Evolutionary conservation across 306 rosid genomes (phyloP), one percentile per base, ranked within the genome.

Genomic region (Dalbergia oliveri): DNA sequence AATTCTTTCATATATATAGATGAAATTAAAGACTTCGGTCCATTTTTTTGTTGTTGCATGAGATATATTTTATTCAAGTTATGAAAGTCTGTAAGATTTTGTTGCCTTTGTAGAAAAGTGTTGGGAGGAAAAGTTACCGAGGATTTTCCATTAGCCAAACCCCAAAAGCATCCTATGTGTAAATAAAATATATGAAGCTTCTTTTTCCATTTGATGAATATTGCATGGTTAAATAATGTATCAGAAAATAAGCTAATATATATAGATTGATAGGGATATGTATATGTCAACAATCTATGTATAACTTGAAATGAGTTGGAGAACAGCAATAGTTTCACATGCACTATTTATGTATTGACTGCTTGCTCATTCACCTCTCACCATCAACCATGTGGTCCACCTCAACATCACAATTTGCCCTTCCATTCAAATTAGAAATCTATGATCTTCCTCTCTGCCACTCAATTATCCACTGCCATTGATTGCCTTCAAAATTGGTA

Each of bases 371-470:
- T 78, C 77, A 75, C 76, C 83, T 72, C 84, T 82, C 86, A 58
- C 66, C 44, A 80, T 84, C 87, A 75, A 51, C 10, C 11, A 53
- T 80, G 89, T 87, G 94, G 91, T 83, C 91, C 90, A 89, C 86
- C 67, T 84, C 85, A 84, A 82, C 78, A 84, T 89, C 91, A 70
- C 85, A 64, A 72, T 47, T 50, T 50, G 31, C 63, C 79, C 53
- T 74, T 71, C 72, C 72, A 75, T 88, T 82, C 90, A 85, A 86
- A 82, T 66, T 34, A 77, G 84, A 88, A 81, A 85, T 81, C 72
- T 54, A 80, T 77, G 72, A 35, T 77, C 59, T 79, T 82, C 37
- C 43, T 70, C 80, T 78, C 87, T 81, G 84, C 91, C 90, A 81
- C 88, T 87, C 88, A 81, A 84, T 84, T 69, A 81, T 84, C 87